Percentiles rank a stretch among this genome's conserved stretches.
phyloP scores from a whole-genome alignment of 345 rosid genomes.

The Cardamine chenopodiifolia region DNA sequence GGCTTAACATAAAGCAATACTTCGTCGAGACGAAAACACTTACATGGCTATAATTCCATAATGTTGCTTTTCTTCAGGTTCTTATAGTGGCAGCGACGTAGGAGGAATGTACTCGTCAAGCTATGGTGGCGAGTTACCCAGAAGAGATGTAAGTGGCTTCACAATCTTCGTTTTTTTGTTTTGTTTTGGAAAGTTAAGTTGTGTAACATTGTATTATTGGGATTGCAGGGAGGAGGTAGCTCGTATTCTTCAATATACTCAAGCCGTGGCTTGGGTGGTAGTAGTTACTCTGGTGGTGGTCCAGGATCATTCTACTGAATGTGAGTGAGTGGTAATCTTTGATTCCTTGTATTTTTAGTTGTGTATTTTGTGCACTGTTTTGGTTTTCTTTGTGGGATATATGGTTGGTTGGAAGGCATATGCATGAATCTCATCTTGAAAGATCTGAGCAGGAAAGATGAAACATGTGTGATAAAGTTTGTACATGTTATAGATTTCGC shows the following conservation, averaged over 20 bases:
- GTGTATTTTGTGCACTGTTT: conserved; percentile 3
- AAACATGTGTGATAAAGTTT: conserved; percentile 51
- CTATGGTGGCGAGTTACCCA: conserved; percentile 70
- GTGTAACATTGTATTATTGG: not conserved
- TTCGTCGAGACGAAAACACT: not conserved
- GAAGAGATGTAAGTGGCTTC: conserved; percentile 66
- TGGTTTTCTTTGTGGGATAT: conserved; percentile 13
- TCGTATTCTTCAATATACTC: conserved; percentile 86
- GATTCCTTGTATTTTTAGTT: conserved; percentile 23
- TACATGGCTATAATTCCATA: conserved; percentile 12
- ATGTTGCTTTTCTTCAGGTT: conserved; percentile 57
- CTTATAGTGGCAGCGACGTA: conserved; percentile 67
- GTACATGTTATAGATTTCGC: conserved; percentile 65
- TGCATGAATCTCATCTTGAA: conserved; percentile 28
- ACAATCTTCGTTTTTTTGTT: not conserved
- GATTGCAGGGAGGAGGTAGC: conserved; percentile 79
- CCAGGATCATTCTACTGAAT: conserved; percentile 88
- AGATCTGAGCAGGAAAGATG: not conserved
- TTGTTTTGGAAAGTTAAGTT: not conserved
- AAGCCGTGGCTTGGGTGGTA: conserved; percentile 78
- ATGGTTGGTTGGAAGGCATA: conserved; percentile 31
- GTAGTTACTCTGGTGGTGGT: conserved; percentile 83
- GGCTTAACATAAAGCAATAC: conserved; percentile 15
- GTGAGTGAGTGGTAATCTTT: conserved; percentile 44
- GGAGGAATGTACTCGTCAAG: conserved; percentile 72